Conservation (phyloP, 805 yeast genomes). For the Saturnispora hagleri region DNA sequence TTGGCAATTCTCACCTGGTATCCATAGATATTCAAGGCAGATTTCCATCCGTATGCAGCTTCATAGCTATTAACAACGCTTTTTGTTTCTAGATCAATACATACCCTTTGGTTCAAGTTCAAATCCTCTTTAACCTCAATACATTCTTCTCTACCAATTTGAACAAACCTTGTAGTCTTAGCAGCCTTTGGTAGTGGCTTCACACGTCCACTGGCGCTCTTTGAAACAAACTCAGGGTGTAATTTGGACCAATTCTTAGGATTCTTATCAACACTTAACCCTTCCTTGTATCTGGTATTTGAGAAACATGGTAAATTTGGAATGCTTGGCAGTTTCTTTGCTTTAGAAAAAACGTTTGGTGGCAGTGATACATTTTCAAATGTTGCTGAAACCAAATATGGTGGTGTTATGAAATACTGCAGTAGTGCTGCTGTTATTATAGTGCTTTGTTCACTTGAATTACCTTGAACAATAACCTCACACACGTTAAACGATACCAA, state of each 20-base stretch:
- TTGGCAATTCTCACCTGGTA: constrained; percentile 7
- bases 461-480: constrained; percentile 58
- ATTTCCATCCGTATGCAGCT: constrained; percentile 46
- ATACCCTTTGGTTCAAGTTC: constrained; percentile 73
- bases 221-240: constrained; percentile 24
- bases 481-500: constrained; percentile 61
- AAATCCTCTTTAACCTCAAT: constrained; percentile 55
- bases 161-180: constrained; percentile 60
- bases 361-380: constrained; percentile 44
- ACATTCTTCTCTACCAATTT: constrained; percentile 56
- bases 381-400: constrained; percentile 24
- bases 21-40: background rate
- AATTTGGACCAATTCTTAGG: constrained; percentile 23
- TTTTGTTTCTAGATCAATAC: constrained; percentile 56
- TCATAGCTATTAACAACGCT: constrained; percentile 60
- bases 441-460: constrained; percentile 13
- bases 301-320: constrained; percentile 42
- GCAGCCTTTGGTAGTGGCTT: constrained; percentile 42
- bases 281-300: constrained; percentile 43
- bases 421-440: constrained; percentile 8
- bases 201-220: constrained; percentile 27
- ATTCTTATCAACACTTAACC: constrained; percentile 41
- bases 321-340: constrained; percentile 61
- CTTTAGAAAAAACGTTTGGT: constrained; percentile 35
- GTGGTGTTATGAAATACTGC: constrained; percentile 12